phyloP scores from a whole-genome alignment of 768 basidiomycete species.

The Boletus reticulatus region DNA sequence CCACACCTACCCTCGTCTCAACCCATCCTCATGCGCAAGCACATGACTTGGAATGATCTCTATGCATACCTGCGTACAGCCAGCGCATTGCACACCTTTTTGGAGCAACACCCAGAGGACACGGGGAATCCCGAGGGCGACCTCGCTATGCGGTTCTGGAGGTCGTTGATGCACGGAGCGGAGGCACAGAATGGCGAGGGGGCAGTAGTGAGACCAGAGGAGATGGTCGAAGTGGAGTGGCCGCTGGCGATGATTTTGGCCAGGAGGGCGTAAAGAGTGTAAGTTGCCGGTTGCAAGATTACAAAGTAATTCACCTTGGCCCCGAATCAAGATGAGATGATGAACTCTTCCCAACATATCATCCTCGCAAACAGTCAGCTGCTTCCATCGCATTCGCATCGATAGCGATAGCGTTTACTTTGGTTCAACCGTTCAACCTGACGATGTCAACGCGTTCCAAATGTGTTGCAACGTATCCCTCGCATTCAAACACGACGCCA shows the following conservation, averaged over 20 bases:
- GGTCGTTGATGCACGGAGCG: conserved; percentile 43
- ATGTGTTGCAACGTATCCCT: no score
- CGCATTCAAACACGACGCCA: no score
- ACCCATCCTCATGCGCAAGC: conserved; percentile 54
- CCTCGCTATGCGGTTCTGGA: conserved; percentile 63
- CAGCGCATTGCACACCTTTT: conserved; percentile 68
- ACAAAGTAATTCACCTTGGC: no score
- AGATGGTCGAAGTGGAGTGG: conserved; percentile 42
- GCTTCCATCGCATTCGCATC: no score
- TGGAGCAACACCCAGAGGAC: conserved; percentile 64
- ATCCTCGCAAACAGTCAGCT: no score
- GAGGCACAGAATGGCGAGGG: conserved; percentile 24
- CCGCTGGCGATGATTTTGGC: conserved; percentile 36
- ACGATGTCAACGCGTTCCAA: no score
- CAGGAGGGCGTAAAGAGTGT: conserved; percentile 1
- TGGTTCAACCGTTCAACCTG: no score
- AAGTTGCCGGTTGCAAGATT: no score
- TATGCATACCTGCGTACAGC: conserved; percentile 68
- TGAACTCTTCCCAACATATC: no score
- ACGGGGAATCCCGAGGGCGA: conserved; percentile 48
- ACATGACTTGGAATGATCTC: conserved; percentile 63
- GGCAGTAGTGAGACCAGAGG: conserved; percentile 10
- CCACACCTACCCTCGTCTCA: conserved; percentile 34
- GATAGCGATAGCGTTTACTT: no score
- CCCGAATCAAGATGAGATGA: no score